Evolutionary conservation across 116 monocot genomes (phyloP).

Genomic region (Phalaenopsis hybrid): DNA sequence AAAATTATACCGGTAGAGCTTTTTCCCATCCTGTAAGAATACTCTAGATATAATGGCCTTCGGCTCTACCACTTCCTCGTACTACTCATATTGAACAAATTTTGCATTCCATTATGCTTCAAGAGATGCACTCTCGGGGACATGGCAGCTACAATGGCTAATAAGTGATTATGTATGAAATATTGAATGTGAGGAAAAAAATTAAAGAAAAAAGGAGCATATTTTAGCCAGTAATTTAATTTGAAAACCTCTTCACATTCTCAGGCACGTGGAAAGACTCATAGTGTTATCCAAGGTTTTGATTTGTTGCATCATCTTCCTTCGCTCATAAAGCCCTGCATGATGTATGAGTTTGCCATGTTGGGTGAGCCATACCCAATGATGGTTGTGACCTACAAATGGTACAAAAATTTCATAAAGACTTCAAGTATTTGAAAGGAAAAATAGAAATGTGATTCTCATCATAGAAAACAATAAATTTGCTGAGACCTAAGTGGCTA

Average conservation of each 20-base stretch:
- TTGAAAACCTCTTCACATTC: slow-evolving; percentile 46
- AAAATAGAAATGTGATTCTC: slow-evolving; percentile 58
- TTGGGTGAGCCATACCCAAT: slow-evolving; percentile 36
- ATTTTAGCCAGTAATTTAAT: neutral
- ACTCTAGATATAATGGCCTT: slow-evolving; percentile 66
- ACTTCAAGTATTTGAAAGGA: neutral
- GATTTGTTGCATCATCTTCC: slow-evolving; percentile 60
- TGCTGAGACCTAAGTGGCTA: slow-evolving; percentile 55
- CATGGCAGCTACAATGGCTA: slow-evolving; percentile 96
- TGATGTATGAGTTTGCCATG: slow-evolving; percentile 46
- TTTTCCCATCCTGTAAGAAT: slow-evolving; percentile 84
- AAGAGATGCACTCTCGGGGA: slow-evolving; percentile 61
- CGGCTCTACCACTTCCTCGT: slow-evolving; percentile 71
- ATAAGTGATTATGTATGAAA: neutral
- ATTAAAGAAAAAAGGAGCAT: neutral
- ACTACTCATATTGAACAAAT: slow-evolving; percentile 85
- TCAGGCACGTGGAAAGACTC: slow-evolving; percentile 67
- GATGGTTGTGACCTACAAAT: slow-evolving; percentile 48
- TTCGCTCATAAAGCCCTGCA: slow-evolving; percentile 53
- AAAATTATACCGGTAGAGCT: slow-evolving; percentile 46
- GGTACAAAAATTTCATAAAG: neutral
- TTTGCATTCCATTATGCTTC: slow-evolving; percentile 82
- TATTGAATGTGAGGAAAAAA: neutral
- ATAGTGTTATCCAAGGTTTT: slow-evolving; percentile 57
- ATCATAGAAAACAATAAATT: slow-evolving; percentile 60